phyloP scores from a whole-genome alignment of 2,329 filamentous ascomycete species.

The Pleurostoma richardsiae region DNA sequence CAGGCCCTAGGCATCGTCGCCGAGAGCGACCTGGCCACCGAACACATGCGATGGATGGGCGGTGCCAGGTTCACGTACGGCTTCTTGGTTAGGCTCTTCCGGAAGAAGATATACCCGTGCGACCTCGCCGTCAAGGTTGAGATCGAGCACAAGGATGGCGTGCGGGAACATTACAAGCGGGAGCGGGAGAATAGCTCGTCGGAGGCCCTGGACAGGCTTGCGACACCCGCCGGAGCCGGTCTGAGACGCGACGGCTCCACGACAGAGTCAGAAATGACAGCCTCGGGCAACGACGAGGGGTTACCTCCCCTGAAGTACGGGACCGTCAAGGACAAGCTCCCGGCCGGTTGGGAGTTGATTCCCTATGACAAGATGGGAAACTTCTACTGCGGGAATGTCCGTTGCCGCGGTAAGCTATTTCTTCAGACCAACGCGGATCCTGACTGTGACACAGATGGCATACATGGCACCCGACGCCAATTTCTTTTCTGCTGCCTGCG shows the following conservation, averaged over 20 bases:
- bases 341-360: conserved; percentile 69
- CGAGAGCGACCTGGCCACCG: conserved; percentile 84
- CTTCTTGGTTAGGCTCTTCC: conserved; percentile 70
- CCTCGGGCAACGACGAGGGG: conserved; percentile 35
- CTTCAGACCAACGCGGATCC: not conserved
- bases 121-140: conserved; percentile 84
- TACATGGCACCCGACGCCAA: conserved; percentile 84
- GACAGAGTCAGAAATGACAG: conserved; percentile 8
- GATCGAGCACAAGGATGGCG: conserved; percentile 66
- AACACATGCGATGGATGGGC: conserved; percentile 92
- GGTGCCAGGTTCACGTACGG: conserved; percentile 79
- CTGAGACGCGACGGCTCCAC: not conserved
- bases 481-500: conserved; percentile 78
- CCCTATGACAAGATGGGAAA: conserved; percentile 78
- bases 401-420: conserved; percentile 18
- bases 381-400: conserved; percentile 86
- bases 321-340: conserved; percentile 71
- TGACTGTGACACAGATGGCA: conserved; percentile 60
- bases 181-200: conserved; percentile 17
- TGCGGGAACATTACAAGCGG: conserved; percentile 67
- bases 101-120: conserved; percentile 78
- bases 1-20: conserved; percentile 88
- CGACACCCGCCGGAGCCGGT: conserved; percentile 10
- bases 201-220: conserved; percentile 3
- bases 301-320: conserved; percentile 76